Conservation (phyloP, 2,329 filamentous ascomycete genomes). For the Tolypocladium tundrense region DNA sequence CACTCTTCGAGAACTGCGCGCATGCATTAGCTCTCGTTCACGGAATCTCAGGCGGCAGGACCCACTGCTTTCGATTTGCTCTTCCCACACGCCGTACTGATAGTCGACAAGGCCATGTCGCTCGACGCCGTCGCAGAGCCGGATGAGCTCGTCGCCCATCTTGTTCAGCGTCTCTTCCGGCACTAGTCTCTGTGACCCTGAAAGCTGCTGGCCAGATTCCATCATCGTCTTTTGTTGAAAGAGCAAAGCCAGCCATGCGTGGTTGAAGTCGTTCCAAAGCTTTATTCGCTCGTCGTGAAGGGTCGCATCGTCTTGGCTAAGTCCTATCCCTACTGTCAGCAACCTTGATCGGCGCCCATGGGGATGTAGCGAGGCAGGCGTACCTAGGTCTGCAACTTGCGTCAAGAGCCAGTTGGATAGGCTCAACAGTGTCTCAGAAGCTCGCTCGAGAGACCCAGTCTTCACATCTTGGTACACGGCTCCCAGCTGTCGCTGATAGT, state of each 20-base stretch:
- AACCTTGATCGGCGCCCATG: not conserved
- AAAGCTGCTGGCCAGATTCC: conserved; percentile 44
- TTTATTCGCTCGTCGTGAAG: conserved; percentile 68
- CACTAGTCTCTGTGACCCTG: conserved; percentile 53
- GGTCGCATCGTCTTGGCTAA: conserved; percentile 71
- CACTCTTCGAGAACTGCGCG: conserved; percentile 26
- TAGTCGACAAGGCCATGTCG: conserved; percentile 94
- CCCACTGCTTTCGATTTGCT: conserved; percentile 77
- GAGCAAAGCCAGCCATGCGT: conserved; percentile 76
- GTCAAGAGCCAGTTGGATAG: conserved; percentile 47
- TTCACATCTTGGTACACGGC: conserved; percentile 63
- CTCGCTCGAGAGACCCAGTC: conserved; percentile 36
- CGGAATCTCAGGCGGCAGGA: not conserved
- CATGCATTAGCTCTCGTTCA: not conserved
- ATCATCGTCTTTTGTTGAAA: conserved; percentile 76
- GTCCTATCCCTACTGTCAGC: conserved; percentile 43
- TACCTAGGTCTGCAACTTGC: conserved; percentile 46
- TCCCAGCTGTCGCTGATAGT: conserved; percentile 51
- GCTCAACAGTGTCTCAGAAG: conserved; percentile 40
- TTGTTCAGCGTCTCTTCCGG: conserved; percentile 59
- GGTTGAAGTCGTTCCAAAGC: conserved; percentile 91
- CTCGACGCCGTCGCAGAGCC: conserved; percentile 78
- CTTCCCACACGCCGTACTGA: conserved; percentile 93
- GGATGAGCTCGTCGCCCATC: conserved; percentile 73
- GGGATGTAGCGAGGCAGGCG: conserved; percentile 12